phyloP scores from a whole-genome alignment of 2,329 filamentous ascomycete species.

The Colletotrichum sp. region DNA sequence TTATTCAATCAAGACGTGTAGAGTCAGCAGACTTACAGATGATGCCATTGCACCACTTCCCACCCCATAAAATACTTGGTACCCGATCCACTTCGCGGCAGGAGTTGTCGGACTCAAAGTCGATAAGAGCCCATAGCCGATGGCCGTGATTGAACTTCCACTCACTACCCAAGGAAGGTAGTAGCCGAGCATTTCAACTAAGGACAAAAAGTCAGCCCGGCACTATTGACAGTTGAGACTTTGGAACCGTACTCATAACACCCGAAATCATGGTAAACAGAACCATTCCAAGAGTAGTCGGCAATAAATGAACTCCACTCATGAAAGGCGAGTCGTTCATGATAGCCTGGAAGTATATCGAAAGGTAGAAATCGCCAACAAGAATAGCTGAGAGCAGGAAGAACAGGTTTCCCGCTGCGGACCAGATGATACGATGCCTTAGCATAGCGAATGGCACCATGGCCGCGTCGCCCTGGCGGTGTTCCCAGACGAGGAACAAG shows the following conservation, averaged over 20 bases:
- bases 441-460: conserved; percentile 55
- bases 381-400: conserved; percentile 50
- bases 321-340: conserved; percentile 24
- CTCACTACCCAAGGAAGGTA: conserved; percentile 21
- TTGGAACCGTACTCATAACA: conserved; percentile 23
- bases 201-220: neutral
- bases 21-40: neutral
- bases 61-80: conserved; percentile 22
- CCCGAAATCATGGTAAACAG: conserved; percentile 29
- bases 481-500: conserved; percentile 47
- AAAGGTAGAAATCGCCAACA: conserved; percentile 50
- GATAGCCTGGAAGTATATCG: conserved; percentile 57
- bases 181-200: conserved; percentile 21
- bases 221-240: neutral
- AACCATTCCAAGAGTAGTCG: conserved; percentile 25
- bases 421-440: conserved; percentile 45
- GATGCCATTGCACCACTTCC: conserved; percentile 14
- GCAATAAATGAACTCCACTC: conserved; percentile 33
- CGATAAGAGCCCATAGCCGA: conserved; percentile 22
- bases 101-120: conserved; percentile 6
- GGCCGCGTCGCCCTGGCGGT: conserved; percentile 47
- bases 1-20: neutral
- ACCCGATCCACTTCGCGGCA: conserved; percentile 21
- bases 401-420: conserved; percentile 44
- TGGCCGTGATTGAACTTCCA: conserved; percentile 13